Evolutionary conservation across 768 basidiomycete genomes (phyloP).

Genomic region (Podaxis sp.): DNA sequence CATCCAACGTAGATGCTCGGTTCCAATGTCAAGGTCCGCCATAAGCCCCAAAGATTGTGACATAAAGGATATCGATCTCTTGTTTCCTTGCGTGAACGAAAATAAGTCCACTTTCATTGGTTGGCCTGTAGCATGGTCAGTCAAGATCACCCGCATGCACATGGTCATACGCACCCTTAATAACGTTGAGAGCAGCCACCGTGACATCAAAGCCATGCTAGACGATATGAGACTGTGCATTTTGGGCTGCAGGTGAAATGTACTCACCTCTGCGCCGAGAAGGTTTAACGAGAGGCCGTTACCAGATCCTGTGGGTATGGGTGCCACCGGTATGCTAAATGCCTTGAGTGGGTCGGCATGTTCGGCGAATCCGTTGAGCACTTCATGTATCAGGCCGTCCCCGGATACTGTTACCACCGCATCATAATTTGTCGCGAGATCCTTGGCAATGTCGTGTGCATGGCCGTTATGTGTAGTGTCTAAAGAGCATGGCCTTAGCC

Average conservation of each 20-base stretch:
- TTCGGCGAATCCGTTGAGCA: constrained; percentile 78
- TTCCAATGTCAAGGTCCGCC: constrained; percentile 83
- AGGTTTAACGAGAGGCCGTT: constrained; percentile 77
- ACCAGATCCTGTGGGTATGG: constrained; percentile 81
- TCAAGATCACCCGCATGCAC: neutral
- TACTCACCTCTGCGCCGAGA: constrained; percentile 60
- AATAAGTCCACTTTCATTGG: constrained; percentile 78
- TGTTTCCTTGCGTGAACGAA: constrained; percentile 69
- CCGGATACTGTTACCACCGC: constrained; percentile 78
- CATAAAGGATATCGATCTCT: constrained; percentile 74
- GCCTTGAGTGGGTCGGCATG: constrained; percentile 60
- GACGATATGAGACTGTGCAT: constrained; percentile 8
- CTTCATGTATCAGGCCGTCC: constrained; percentile 82
- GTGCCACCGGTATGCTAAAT: constrained; percentile 68
- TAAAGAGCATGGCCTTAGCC: constrained; percentile 24
- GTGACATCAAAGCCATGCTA: constrained; percentile 72
- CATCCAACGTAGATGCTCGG: constrained; percentile 85
- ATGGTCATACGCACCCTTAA: constrained; percentile 59
- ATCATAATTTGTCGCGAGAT: constrained; percentile 61
- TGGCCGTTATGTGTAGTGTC: constrained; percentile 67
- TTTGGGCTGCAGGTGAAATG: neutral
- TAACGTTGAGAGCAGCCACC: constrained; percentile 70
- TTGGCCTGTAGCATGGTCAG: constrained; percentile 43
- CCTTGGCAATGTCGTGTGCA: constrained; percentile 62
- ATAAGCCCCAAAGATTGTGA: constrained; percentile 81